phyloP scores from a whole-genome alignment of 768 basidiomycete genomes.

The Lentinula guzmanii region DNA sequence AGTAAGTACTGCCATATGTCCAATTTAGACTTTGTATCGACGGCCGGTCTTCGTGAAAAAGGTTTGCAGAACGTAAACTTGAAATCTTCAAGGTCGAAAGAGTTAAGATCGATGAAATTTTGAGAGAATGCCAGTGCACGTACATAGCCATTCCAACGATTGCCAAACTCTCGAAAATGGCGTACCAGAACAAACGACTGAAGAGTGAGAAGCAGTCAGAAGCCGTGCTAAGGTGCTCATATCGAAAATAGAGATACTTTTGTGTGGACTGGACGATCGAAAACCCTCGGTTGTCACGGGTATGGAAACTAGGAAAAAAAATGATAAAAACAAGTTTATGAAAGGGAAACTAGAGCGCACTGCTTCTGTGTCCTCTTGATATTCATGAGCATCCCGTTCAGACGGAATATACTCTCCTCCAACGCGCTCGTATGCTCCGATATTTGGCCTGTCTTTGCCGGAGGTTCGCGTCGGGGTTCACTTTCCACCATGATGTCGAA shows the following conservation, averaged over 20 bases:
- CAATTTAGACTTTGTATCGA: conserved; percentile 73
- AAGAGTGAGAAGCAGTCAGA: not conserved
- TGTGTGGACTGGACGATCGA: conserved; percentile 87
- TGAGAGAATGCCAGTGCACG: conserved; percentile 21
- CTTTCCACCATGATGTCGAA: conserved; percentile 99
- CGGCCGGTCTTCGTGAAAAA: conserved; percentile 96
- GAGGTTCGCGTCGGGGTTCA: conserved; percentile 85
- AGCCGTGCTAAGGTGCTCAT: not conserved
- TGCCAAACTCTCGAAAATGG: conserved; percentile 69
- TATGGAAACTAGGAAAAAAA: conserved; percentile 68
- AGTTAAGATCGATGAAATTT: not conserved
- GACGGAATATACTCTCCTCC: conserved; percentile 92
- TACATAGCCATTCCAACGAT: conserved; percentile 87
- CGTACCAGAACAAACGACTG: conserved; percentile 94
- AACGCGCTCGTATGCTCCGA: conserved; percentile 88
- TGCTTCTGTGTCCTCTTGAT: conserved; percentile 93
- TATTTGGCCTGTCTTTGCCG: conserved; percentile 83
- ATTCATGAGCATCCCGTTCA: conserved; percentile 81
- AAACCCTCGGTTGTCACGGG: conserved; percentile 90
- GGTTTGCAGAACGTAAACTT: conserved; percentile 90
- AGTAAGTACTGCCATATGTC: not conserved
- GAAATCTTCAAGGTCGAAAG: conserved; percentile 44
- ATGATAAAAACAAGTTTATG: not conserved
- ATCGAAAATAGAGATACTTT: conserved; percentile 41
- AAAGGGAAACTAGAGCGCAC: conserved; percentile 37